Evolutionary conservation across 202 grass and related monocot genomes (phyloP).

Genomic region (Schoenoplectus tabernaemontani): DNA sequence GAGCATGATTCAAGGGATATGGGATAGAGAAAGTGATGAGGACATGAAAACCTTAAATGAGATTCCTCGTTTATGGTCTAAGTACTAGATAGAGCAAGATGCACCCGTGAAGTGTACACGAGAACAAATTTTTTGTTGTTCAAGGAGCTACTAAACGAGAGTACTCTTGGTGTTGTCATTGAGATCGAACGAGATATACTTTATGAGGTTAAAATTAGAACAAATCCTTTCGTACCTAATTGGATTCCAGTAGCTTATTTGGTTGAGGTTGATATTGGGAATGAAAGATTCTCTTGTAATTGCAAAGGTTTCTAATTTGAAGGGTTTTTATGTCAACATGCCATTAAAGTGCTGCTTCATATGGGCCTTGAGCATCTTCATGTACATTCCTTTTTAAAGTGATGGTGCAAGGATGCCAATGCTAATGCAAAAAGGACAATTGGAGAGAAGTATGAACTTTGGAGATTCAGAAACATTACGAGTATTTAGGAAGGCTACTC

Average conservation of each 20-base stretch:
- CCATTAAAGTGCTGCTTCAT: too few species aligned
- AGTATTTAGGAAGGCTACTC: too few species aligned
- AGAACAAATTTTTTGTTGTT: not conserved
- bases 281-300: not conserved
- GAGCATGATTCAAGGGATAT: not conserved
- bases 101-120: not conserved
- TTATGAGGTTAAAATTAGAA: not conserved
- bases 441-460: too few species aligned
- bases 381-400: too few species aligned
- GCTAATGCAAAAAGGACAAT: too few species aligned
- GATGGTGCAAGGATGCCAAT: too few species aligned
- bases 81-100: not conserved
- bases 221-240: not conserved
- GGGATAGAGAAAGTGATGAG: not conserved
- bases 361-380: too few species aligned
- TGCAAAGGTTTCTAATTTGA: too few species aligned
- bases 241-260: not conserved
- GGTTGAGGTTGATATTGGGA: not conserved
- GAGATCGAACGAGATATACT: not conserved
- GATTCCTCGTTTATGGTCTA: not conserved
- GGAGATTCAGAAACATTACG: too few species aligned
- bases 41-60: not conserved
- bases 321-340: too few species aligned
- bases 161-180: too few species aligned
- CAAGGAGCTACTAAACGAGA: not conserved